These are phyloP conservation scores for Gardenia jasminoides DNA, from an alignment of 257 asterid genomes.

Conservation along the genomic window DNA sequence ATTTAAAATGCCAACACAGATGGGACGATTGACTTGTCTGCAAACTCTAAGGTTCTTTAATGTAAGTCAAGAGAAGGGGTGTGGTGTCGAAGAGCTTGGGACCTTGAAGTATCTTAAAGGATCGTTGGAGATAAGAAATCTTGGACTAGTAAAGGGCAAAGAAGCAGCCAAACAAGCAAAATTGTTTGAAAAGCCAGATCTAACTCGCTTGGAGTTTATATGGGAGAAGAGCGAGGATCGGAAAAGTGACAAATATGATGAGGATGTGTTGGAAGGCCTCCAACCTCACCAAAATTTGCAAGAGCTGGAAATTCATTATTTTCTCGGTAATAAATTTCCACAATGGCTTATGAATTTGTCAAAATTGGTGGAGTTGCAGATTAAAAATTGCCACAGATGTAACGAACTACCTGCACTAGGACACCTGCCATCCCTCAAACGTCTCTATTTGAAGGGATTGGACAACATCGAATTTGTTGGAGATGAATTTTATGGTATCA, in stretches of 20 bases:
- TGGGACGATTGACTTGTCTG: constrained; percentile 23
- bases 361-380: constrained; percentile 1
- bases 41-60: constrained; percentile 18
- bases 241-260: constrained; percentile 1
- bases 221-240: constrained; percentile 8
- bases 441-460: not conserved
- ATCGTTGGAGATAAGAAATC: constrained; percentile 6
- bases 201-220: constrained; percentile 9
- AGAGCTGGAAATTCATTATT: constrained; percentile 8
- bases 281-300: constrained; percentile 31
- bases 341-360: constrained; percentile 24
- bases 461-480: constrained; percentile 1
- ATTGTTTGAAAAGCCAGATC: constrained; percentile 15
- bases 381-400: not conserved
- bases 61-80: not conserved
- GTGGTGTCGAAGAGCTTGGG: constrained; percentile 27
- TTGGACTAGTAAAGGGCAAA: constrained; percentile 21
- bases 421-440: too few species aligned
- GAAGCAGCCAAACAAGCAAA: constrained; percentile 25
- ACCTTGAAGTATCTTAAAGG: constrained; percentile 23
- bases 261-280: constrained; percentile 36
- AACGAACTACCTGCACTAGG: too few species aligned
- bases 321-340: constrained; percentile 24
- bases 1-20: constrained; percentile 8
- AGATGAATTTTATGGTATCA: constrained; percentile 17